Conservation (phyloP, 345 rosid genomes). For the Isatis tinctoria region DNA sequence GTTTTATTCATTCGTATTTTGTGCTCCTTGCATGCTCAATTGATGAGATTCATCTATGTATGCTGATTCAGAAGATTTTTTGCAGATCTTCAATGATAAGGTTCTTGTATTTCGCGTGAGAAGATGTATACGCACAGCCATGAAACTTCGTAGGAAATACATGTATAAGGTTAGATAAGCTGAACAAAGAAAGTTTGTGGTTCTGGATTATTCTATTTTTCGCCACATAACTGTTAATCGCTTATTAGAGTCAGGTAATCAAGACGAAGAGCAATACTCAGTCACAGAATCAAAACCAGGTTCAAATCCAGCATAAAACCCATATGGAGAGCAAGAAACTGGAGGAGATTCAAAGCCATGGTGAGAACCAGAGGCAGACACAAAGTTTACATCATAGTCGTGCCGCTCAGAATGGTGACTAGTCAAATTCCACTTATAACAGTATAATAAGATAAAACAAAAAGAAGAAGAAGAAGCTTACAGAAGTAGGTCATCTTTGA, state of each 20-base stretch:
- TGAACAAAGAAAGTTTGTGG: background rate
- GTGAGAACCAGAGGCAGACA: constrained; percentile 27
- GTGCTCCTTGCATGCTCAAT: background rate
- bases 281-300: constrained; percentile 20
- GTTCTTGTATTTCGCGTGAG: constrained; percentile 61
- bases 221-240: constrained; percentile 20
- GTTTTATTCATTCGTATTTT: background rate
- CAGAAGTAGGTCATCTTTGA: constrained; percentile 28
- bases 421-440: constrained; percentile 24
- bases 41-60: constrained; percentile 6
- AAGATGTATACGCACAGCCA: constrained; percentile 66
- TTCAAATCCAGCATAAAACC: constrained; percentile 27
- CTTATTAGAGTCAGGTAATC: constrained; percentile 48
- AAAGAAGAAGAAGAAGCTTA: constrained; percentile 21
- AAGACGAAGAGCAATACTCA: constrained; percentile 38
- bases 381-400: constrained; percentile 19
- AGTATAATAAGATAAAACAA: constrained; percentile 1
- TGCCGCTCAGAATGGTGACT: constrained; percentile 34
- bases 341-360: constrained; percentile 28
- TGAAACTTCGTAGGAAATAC: constrained; percentile 82
- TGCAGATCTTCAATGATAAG: constrained; percentile 90
- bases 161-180: constrained; percentile 60
- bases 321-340: constrained; percentile 25
- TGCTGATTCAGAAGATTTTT: constrained; percentile 16
- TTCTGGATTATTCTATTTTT: constrained; percentile 1